These are phyloP conservation scores for Trichoderma arundinaceum DNA, from an alignment of 2,329 filamentous ascomycete species.

Conservation along the genomic window DNA sequence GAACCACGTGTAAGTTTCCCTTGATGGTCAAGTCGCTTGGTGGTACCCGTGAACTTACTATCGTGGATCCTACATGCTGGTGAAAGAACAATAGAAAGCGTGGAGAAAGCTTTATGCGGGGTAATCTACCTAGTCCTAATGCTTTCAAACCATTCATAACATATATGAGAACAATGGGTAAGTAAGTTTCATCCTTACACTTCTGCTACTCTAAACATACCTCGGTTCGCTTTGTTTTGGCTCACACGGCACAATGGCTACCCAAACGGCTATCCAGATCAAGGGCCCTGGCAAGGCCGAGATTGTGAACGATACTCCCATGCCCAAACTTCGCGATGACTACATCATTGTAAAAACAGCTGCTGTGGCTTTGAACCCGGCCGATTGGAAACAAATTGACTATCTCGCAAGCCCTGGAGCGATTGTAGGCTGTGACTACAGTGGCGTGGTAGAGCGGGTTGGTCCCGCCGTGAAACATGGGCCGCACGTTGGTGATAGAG, in stretches of 20 bases:
- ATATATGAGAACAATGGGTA: background rate
- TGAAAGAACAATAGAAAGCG: background rate
- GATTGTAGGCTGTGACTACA: constrained; percentile 52
- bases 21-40: background rate
- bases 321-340: constrained; percentile 33
- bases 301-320: constrained; percentile 25
- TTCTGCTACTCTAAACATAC: background rate
- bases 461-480: constrained; percentile 49
- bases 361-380: constrained; percentile 45
- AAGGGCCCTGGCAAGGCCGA: constrained; percentile 28
- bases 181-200: background rate
- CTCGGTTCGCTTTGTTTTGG: background rate
- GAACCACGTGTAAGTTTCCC: too few species aligned
- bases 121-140: background rate
- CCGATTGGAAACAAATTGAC: constrained; percentile 45
- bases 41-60: background rate
- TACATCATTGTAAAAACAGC: constrained; percentile 44
- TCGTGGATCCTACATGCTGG: background rate
- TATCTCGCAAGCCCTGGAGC: constrained; percentile 31
- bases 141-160: too few species aligned
- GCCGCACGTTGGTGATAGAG: constrained; percentile 55
- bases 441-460: constrained; percentile 54
- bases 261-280: constrained; percentile 30
- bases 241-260: constrained; percentile 14
- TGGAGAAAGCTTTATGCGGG: constrained; percentile 14